Conservation (phyloP, 129 eudicot genomes). For the Flaveria trinervia region DNA sequence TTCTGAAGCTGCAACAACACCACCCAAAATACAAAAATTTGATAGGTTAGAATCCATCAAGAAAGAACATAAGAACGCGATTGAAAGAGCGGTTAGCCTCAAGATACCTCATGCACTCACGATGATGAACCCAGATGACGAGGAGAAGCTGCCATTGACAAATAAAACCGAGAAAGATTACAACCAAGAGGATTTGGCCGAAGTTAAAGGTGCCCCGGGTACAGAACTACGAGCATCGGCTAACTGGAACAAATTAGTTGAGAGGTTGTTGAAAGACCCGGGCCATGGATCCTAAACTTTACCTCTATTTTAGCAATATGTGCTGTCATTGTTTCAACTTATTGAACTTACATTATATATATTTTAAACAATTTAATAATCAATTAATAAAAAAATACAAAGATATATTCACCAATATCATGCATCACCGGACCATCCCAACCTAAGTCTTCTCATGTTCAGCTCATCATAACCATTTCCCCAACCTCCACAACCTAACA, state of each 20-base stretch:
- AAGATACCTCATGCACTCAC: constrained; percentile 68
- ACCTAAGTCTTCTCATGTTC: no score
- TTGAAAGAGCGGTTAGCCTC: constrained; percentile 71
- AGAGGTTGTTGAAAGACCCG: constrained; percentile 45
- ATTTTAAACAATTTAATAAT: no score
- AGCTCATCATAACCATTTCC: no score
- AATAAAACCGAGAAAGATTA: constrained; percentile 24
- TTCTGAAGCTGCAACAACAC: constrained; percentile 48
- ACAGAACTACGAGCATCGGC: constrained; percentile 21
- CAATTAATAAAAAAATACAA: no score
- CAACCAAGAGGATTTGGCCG: constrained; percentile 28
- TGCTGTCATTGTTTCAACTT: no score
- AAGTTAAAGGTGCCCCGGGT: neutral
- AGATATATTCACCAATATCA: no score
- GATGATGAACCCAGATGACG: constrained; percentile 28
- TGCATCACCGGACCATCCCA: no score
- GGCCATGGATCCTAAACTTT: neutral
- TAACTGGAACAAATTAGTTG: constrained; percentile 63
- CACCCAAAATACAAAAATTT: constrained; percentile 59
- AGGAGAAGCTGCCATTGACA: constrained; percentile 23
- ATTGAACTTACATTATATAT: no score
- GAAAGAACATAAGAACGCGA: constrained; percentile 78
- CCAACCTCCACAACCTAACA: no score
- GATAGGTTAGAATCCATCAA: constrained; percentile 54
- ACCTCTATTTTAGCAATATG: neutral